Base-by-base conservation (phyloP, 257 asterid species). In the Forsythia suspensa region DNA sequence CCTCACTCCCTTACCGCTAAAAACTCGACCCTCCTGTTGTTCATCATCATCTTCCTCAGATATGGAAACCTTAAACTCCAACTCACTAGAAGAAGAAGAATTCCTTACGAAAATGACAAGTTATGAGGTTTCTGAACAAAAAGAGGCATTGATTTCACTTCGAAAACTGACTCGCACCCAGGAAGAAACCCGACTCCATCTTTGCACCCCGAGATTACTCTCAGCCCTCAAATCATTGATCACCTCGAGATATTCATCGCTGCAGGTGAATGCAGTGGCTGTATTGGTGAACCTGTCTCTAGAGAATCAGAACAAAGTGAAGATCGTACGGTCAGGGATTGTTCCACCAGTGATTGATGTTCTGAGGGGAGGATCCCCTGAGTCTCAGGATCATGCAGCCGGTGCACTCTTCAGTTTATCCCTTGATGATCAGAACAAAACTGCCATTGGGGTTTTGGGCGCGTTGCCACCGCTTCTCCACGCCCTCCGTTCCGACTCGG, bases 341-440 rank as follows among this genome's bases (percentile, higher is more conserved):
- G 95, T 95, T 24, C 97, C 97, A 2, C 92, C 94, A 13, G n/a
- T 95, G 71, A 91, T 95, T 79, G 94, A 92, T 80, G 95, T 90
- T 46, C 80, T 95, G 2, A 81, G 85, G 37, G 86, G 89, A n/a
- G 98, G 98, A 29, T 83, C 76, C 76, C 76, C 84, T 0, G 99
- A 95, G 13, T 81, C 97, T 61, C 96, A 84, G 80, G 99, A 95
- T 70, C 98, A 95, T 16, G 98, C 97, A 0, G 99, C 97, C 10
- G 97, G 98, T 2, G 98, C 89, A 4, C 85, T 95, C 77, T 95
- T 95, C 85, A 93, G 99, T 71, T 73, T 95, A 59, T 95, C 99
- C 0, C 91, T 93, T 8, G 97, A 95, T 59, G 91, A 91, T 76
- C 92, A 88, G 83, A 95, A 93, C 85, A 93, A 91, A 80, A 92